A percentile compares a stretch with the other conserved stretches of the same genome.
Evolutionary conservation across 2,329 filamentous ascomycete genomes (phyloP).

Genomic region (Ascosphaera acerosa): DNA sequence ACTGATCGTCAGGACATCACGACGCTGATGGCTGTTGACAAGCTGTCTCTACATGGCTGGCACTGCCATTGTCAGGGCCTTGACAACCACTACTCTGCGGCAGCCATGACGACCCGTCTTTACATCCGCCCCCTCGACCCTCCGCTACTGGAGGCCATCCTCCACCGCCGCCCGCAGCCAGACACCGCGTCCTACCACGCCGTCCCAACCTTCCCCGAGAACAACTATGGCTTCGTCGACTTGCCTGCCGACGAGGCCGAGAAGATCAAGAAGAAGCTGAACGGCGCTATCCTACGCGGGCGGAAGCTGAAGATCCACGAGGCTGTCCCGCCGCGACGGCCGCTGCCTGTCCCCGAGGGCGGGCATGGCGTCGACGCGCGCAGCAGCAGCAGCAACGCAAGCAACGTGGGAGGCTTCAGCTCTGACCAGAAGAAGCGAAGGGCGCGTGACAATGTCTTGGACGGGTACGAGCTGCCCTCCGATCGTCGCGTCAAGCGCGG

Average conservation of each 20-base stretch:
- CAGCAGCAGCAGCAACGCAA: slow-evolving; percentile 20
- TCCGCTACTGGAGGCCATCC: slow-evolving; percentile 42
- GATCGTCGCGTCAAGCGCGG: slow-evolving; percentile 66
- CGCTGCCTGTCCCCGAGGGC: too few species aligned
- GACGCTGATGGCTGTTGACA: too few species aligned
- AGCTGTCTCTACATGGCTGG: too few species aligned
- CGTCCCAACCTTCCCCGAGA: slow-evolving; percentile 71
- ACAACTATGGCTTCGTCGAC: slow-evolving; percentile 71
- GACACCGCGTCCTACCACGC: slow-evolving; percentile 58
- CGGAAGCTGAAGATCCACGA: slow-evolving; percentile 64
- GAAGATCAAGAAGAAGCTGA: slow-evolving; percentile 75
- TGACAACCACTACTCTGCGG: too few species aligned
- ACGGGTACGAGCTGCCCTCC: slow-evolving; percentile 44
- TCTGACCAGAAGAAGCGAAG: slow-evolving; percentile 31
- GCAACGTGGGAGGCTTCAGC: slow-evolving; percentile 16
- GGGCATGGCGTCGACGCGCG: not conserved
- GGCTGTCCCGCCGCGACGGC: slow-evolving; percentile 37
- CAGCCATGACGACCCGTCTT: too few species aligned
- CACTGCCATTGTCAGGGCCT: too few species aligned
- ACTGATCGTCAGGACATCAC: too few species aligned
- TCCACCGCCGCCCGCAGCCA: slow-evolving; percentile 23
- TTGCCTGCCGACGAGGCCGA: slow-evolving; percentile 59
- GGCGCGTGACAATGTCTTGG: slow-evolving; percentile 28
- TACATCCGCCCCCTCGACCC: slow-evolving; percentile 74
- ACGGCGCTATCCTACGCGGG: slow-evolving; percentile 65